Conservation (phyloP, 2,329 filamentous ascomycete species). For the Venturiaceae sp. region DNA sequence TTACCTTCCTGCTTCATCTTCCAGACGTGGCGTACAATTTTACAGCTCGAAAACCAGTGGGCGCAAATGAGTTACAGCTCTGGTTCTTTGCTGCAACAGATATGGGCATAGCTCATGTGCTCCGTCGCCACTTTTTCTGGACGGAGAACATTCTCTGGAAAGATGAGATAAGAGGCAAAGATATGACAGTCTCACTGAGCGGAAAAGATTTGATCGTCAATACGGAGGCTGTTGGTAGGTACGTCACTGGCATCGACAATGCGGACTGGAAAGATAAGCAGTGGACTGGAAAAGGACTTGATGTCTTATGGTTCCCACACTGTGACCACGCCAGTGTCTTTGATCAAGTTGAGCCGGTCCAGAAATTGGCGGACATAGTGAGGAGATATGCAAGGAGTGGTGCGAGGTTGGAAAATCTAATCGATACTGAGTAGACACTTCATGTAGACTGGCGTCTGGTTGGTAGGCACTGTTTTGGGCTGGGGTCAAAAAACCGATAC, state of each 20-base stretch:
- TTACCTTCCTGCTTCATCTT: conserved; percentile 57
- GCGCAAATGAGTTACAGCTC: conserved; percentile 56
- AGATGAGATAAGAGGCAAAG: conserved; percentile 39
- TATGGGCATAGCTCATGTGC: conserved; percentile 53
- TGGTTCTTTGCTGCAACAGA: conserved; percentile 64
- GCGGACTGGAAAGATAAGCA: conserved; percentile 9
- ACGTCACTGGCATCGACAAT: conserved; percentile 34
- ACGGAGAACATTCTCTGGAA: conserved; percentile 61
- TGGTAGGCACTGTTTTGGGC: background rate
- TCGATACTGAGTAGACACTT: background rate
- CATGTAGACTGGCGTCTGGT: background rate
- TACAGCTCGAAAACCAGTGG: conserved; percentile 33
- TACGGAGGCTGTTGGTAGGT: conserved; percentile 46
- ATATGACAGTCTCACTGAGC: conserved; percentile 48
- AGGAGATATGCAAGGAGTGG: background rate
- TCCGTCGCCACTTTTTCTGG: conserved; percentile 64
- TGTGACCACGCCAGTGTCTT: conserved; percentile 1
- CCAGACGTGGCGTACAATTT: conserved; percentile 67
- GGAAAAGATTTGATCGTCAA: conserved; percentile 57
- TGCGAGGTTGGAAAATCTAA: background rate
- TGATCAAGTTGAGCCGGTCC: background rate
- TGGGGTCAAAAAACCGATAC: background rate
- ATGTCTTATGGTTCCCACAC: background rate
- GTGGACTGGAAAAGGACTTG: background rate
- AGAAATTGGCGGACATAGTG: background rate